These are phyloP conservation scores for Betula pendula DNA, from an alignment of 306 rosid genomes.

Conservation along the genomic window DNA sequence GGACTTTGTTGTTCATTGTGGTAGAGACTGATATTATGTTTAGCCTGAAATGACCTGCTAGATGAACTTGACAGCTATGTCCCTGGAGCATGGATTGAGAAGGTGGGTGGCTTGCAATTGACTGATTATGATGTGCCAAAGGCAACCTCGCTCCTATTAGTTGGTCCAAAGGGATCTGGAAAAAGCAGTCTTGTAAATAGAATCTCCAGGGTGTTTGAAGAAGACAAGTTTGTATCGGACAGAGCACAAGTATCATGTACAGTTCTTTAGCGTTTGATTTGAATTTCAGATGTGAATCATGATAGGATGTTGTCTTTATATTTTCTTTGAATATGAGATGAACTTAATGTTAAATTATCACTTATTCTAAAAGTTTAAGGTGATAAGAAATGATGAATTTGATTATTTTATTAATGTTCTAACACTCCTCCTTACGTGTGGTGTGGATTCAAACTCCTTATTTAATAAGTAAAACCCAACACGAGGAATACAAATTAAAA, in stretches of 20 bases:
- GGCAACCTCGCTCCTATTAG: conserved; percentile 63
- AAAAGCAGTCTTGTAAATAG: conserved; percentile 86
- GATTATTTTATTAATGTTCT: no score
- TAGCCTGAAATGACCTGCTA: conserved; percentile 23
- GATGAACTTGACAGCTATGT: conserved; percentile 52
- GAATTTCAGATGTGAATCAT: conserved; percentile 10
- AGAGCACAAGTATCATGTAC: conserved; percentile 95
- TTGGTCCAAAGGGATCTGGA: conserved; percentile 87
- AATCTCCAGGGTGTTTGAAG: conserved; percentile 70
- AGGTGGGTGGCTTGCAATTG: conserved; percentile 44
- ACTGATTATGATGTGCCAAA: conserved; percentile 72
- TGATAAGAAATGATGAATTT: no score
- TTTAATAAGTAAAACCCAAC: no score
- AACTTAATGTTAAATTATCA: not conserved
- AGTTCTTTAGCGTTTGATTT: conserved; percentile 5
- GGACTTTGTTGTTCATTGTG: not conserved
- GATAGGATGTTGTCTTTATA: conserved; percentile 9
- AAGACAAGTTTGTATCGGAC: conserved; percentile 55
- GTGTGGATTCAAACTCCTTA: no score
- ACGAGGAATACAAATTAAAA: no score
- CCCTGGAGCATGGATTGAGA: conserved; percentile 78
- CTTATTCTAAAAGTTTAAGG: no score
- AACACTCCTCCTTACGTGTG: no score
- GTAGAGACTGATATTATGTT: conserved; percentile 15
- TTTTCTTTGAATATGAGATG: conserved; percentile 18